phyloP scores from a whole-genome alignment of 1,284 basidiomycete species.

The Athelia sp. region DNA sequence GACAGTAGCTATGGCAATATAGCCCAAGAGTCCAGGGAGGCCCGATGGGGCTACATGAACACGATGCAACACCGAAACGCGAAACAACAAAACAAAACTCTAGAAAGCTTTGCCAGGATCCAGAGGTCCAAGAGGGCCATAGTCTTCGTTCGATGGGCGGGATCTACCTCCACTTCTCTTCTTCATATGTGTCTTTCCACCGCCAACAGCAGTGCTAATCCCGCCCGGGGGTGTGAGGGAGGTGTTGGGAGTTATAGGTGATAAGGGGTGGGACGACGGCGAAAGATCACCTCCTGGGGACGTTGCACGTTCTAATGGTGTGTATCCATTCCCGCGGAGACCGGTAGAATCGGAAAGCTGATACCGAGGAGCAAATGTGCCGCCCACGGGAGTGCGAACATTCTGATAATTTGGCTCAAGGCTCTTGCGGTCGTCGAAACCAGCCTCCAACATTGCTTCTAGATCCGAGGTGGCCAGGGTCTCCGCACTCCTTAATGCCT shows the following conservation, averaged over 20 bases:
- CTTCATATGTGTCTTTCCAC: constrained; percentile 35
- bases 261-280: constrained; percentile 31
- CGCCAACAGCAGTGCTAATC: constrained; percentile 30
- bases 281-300: constrained; percentile 35
- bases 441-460: constrained; percentile 84
- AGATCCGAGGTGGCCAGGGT: constrained; percentile 73
- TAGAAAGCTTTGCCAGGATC: constrained; percentile 48
- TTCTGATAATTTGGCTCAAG: constrained; percentile 5
- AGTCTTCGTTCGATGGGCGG: constrained; percentile 38
- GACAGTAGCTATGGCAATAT: too few species aligned
- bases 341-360: constrained; percentile 54
- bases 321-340: constrained; percentile 47
- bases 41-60: neutral
- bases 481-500: constrained; percentile 45
- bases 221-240: constrained; percentile 18
- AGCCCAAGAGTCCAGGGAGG: neutral
- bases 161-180: constrained; percentile 39
- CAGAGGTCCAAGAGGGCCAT: constrained; percentile 75
- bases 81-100: constrained; percentile 4
- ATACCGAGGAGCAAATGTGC: constrained; percentile 45
- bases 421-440: constrained; percentile 69
- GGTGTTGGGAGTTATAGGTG: constrained; percentile 40
- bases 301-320: constrained; percentile 45
- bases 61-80: neutral
- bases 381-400: constrained; percentile 31